These are phyloP conservation scores for Saururus chinensis DNA, from an alignment of 164 flowering plant species.

Conservation along the genomic window DNA sequence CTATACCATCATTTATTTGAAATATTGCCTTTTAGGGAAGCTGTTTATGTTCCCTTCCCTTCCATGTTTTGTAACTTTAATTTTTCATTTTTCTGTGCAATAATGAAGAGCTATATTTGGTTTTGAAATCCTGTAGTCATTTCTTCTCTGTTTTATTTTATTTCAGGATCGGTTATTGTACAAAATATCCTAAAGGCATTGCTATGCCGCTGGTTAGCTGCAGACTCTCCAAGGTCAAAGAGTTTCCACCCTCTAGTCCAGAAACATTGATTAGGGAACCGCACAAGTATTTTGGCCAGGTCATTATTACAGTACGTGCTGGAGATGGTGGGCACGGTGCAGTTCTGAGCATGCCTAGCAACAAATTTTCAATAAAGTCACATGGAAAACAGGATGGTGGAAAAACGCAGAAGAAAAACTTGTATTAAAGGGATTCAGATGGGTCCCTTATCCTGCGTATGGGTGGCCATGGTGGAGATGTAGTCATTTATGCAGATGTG, in stretches of 20 bases:
- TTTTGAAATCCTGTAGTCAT: too few species aligned
- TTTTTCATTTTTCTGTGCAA: too few species aligned
- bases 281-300: conserved; percentile 91
- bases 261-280: conserved; percentile 47
- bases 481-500: conserved; percentile 78
- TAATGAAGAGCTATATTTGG: too few species aligned
- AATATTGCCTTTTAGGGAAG: too few species aligned
- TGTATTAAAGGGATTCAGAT: conserved; percentile 65
- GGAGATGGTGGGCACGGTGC: conserved; percentile 99
- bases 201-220: conserved; percentile 12
- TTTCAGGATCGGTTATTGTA: conserved; percentile 19
- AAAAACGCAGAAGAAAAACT: conserved; percentile 30
- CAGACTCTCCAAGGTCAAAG: conserved; percentile 34
- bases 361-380: conserved; percentile 30
- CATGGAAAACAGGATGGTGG: conserved; percentile 35
- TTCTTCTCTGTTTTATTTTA: background rate
- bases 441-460: conserved; percentile 83
- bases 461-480: conserved; percentile 97
- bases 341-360: conserved; percentile 52
- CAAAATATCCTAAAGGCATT: conserved; percentile 2
- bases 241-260: conserved; percentile 26
- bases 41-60: too few species aligned
- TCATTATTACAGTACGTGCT: conserved; percentile 70
- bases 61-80: too few species aligned
- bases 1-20: too few species aligned